Percentiles rank a stretch among this genome's conserved stretches.
Evolutionary conservation across 192 early-diverging fungal species (phyloP).

Genomic region (Phycomyces nitens): DNA sequence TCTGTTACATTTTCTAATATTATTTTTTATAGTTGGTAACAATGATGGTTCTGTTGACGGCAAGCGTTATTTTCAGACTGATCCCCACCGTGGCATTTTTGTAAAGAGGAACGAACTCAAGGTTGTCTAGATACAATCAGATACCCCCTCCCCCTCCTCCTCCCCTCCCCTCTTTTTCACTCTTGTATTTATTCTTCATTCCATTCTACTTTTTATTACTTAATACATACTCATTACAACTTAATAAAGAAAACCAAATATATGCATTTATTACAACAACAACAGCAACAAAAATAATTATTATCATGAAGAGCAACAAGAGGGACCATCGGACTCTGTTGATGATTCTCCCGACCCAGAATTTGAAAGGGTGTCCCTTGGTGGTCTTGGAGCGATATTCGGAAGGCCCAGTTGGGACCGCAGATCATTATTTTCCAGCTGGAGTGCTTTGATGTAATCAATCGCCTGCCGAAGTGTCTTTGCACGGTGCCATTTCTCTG

Average conservation of each 20-base stretch:
- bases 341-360: too few relatives aligned
- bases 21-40: slow-evolving; percentile 24
- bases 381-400: too few relatives aligned
- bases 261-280: too few relatives aligned
- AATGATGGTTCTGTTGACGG: slow-evolving; percentile 29
- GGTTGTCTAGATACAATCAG: not conserved
- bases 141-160: not conserved
- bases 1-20: not conserved
- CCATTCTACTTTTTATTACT: not conserved
- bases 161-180: not conserved
- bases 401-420: slow-evolving; percentile 11
- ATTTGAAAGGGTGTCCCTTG: too few relatives aligned
- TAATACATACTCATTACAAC: too few relatives aligned
- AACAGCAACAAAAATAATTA: too few relatives aligned
- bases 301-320: too few relatives aligned
- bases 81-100: slow-evolving; percentile 34
- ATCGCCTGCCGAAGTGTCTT: slow-evolving; percentile 41
- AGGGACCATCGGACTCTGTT: too few relatives aligned
- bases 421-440: slow-evolving; percentile 50
- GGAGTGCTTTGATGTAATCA: slow-evolving; percentile 58
- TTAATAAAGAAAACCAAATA: too few relatives aligned
- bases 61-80: slow-evolving; percentile 30
- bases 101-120: slow-evolving; percentile 19
- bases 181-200: not conserved
- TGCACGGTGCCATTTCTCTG: slow-evolving; percentile 46